Conservation (phyloP, 2,329 filamentous ascomycete species). For the Hirsutella rhossiliensis region DNA sequence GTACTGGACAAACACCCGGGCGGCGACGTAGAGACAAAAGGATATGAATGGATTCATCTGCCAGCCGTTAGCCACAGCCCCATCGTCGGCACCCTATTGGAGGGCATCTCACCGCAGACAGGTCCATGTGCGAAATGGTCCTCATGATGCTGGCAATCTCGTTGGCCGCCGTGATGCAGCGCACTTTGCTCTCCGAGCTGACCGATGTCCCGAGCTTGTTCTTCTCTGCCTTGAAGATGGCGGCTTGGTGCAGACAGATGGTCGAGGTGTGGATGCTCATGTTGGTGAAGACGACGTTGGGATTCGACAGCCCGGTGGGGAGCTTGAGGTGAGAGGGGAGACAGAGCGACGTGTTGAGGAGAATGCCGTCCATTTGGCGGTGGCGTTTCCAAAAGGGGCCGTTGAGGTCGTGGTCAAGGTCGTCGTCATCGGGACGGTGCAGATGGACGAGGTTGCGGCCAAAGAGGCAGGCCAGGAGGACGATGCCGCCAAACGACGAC, state of each 20-base stretch:
- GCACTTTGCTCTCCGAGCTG: constrained; percentile 78
- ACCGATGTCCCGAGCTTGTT: constrained; percentile 66
- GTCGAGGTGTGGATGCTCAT: constrained; percentile 96
- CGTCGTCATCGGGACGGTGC: constrained; percentile 71
- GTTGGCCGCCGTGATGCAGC: constrained; percentile 86
- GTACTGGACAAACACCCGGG: constrained; percentile 90
- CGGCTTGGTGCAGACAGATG: constrained; percentile 95
- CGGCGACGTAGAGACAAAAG: constrained; percentile 92
- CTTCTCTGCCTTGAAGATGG: constrained; percentile 94
- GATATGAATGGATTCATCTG: constrained; percentile 94
- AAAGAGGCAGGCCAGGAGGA: constrained; percentile 80
- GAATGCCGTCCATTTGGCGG: constrained; percentile 74
- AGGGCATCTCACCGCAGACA: constrained; percentile 54
- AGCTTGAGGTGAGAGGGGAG: constrained; percentile 74
- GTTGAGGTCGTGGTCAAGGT: constrained; percentile 77
- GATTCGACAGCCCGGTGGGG: constrained; percentile 59
- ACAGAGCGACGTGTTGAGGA: constrained; percentile 75
- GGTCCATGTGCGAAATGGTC: constrained; percentile 81
- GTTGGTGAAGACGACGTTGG: constrained; percentile 86
- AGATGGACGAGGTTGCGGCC: constrained; percentile 85
- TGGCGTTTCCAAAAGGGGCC: constrained; percentile 95
- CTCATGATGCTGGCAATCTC: constrained; percentile 94
- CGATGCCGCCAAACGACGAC: constrained; percentile 67
- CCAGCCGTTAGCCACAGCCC: not conserved
- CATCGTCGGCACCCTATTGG: not conserved